Conservation (phyloP, 805 yeast genomes). For the Wickerhamiella hasegawae region DNA sequence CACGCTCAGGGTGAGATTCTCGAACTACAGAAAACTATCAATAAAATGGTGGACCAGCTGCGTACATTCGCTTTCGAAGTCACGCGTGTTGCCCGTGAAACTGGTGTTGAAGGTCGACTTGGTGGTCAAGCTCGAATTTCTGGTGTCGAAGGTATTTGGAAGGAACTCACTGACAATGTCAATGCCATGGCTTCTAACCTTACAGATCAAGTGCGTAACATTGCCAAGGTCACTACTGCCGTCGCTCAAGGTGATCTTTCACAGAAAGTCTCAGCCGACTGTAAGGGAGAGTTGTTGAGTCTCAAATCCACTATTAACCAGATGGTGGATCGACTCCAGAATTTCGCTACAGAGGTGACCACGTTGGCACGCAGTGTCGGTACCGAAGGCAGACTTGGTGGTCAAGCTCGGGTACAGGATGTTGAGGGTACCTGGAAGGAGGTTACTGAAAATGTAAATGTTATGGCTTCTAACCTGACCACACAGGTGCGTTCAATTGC, state of each 20-base stretch:
- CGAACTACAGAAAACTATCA: constrained; percentile 72
- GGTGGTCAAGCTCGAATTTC: constrained; percentile 79
- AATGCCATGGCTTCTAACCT: constrained; percentile 82
- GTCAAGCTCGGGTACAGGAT: constrained; percentile 66
- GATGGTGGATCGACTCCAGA: constrained; percentile 73
- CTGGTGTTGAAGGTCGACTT: constrained; percentile 75
- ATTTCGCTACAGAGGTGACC: constrained; percentile 72
- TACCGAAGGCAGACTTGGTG: constrained; percentile 77
- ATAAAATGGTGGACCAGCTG: constrained; percentile 77
- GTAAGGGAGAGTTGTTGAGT: constrained; percentile 66
- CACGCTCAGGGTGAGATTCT: constrained; percentile 86
- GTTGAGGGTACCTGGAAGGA: constrained; percentile 83
- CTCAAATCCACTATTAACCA: constrained; percentile 73
- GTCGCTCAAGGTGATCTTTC: constrained; percentile 73
- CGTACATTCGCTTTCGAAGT: constrained; percentile 75
- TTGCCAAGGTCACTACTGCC: constrained; percentile 77
- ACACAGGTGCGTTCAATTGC: constrained; percentile 83
- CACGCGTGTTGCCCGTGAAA: constrained; percentile 73
- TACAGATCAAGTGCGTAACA: constrained; percentile 77
- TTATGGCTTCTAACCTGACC: constrained; percentile 76
- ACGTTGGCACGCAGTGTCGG: constrained; percentile 80
- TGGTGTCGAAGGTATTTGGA: constrained; percentile 78
- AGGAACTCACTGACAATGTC: constrained; percentile 70
- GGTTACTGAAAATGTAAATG: constrained; percentile 68
- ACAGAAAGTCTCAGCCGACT: constrained; percentile 72